Percentiles rank a stretch among this genome's conserved stretches.
Evolutionary conservation across 2,329 filamentous ascomycete species (phyloP).

Genomic region (Aureobasidium sp.): DNA sequence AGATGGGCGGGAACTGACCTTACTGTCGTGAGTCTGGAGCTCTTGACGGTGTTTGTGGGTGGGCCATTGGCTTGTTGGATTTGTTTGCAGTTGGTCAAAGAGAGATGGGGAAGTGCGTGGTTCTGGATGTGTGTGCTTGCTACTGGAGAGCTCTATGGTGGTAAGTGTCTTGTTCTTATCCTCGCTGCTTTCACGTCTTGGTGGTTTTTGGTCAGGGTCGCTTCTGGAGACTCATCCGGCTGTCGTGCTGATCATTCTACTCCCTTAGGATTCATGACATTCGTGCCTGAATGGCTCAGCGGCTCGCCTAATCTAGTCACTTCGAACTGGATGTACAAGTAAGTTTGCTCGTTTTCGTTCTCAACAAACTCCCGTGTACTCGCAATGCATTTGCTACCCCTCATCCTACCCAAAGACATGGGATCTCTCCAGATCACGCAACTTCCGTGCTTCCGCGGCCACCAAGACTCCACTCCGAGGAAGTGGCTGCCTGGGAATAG

Average conservation of each 20-base stretch:
- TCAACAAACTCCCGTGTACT: not conserved
- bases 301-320: slow-evolving; percentile 50
- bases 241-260: not conserved
- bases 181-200: not conserved
- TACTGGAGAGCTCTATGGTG: slow-evolving; percentile 56
- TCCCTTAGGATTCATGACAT: slow-evolving; percentile 50
- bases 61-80: slow-evolving; percentile 51
- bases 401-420: not conserved
- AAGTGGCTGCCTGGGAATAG: not conserved
- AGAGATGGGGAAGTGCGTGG: slow-evolving; percentile 34
- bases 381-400: not conserved
- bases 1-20: slow-evolving; percentile 53
- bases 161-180: slow-evolving; percentile 23
- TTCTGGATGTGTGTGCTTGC: slow-evolving; percentile 51
- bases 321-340: slow-evolving; percentile 51
- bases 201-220: not conserved
- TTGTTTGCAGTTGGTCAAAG: slow-evolving; percentile 38
- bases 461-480: not conserved
- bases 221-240: not conserved
- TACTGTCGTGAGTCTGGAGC: slow-evolving; percentile 50
- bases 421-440: not conserved
- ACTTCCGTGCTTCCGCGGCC: not conserved
- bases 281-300: slow-evolving; percentile 56
- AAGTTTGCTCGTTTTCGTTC: slow-evolving; percentile 19
- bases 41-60: slow-evolving; percentile 52